Evolutionary conservation across 192 early-diverging fungal species (phyloP), one percentile per base, ranked within the genome.

Genomic region (Coemansia javaensis): DNA sequence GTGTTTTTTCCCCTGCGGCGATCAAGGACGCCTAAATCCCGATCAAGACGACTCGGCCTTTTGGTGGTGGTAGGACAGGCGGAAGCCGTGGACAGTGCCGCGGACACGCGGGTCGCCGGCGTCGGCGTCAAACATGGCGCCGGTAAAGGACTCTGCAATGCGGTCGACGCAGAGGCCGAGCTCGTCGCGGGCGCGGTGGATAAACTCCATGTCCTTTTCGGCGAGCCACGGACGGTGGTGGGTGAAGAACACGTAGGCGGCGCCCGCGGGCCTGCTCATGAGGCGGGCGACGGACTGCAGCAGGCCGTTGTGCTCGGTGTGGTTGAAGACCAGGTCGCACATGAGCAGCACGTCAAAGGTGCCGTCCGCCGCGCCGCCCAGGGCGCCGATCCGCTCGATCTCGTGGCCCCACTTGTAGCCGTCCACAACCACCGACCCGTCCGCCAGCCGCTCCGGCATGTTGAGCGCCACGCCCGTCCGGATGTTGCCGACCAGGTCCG

Each of bases 81-180:
- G 80, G 66, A 81, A 95, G 13, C 84, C 83, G 53, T 91, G 78
- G 24, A 95, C 88, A 13, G 90, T 95, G 13, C 79, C 72, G 17
- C 93, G 72, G 2, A 92, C 85, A 6, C 70, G 66, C 44, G 84
- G 78, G 57, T 86, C 83, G 4, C 93, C 93, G 11, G 77, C 72
- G 67, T 95, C 93, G 32, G 90, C 82, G 25, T 85, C 81, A 75
- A 95, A 95, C 93, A 95, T 95, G 3, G 81, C 80, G 2, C 66
- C 77, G 61, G 88, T 86, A 32, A 77, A 85, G 40, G 81, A 59
- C 18, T 87, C 77, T 15, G 79, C 56, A 4, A 95, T 56, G 44
- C 85, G 80, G 28, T 87, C 83, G 3, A 74, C 81, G 40, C 74
- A 59, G 37, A 93, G 87, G 0, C 81, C 82, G 43, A 81, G 82